phyloP scores from a whole-genome alignment of 352 stramenopile species.

The Detonula confervacea region DNA sequence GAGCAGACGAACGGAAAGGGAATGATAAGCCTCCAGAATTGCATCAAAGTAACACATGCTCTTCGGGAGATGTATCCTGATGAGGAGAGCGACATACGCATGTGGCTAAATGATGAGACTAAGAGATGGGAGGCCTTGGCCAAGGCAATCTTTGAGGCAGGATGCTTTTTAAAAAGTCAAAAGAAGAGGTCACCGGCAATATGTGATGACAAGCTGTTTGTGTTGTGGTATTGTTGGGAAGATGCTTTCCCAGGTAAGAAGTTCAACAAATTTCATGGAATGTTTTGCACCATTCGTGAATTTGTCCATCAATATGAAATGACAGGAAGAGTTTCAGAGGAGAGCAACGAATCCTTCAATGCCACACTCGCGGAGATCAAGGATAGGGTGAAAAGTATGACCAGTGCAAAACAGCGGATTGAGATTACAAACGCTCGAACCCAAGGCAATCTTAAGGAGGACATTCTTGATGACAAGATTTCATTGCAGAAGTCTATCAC shows the following conservation, averaged over 20 bases:
- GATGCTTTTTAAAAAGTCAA: slow-evolving; percentile 1
- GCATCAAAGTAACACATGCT: background rate
- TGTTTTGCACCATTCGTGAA: background rate
- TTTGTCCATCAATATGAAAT: background rate
- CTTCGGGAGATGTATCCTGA: background rate
- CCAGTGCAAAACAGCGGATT: background rate
- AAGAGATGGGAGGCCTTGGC: background rate
- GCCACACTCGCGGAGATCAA: background rate
- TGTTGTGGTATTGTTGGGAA: background rate
- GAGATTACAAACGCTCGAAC: background rate
- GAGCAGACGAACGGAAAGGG: background rate
- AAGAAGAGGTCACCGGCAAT: background rate
- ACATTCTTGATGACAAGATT: background rate
- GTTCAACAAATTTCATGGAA: slow-evolving; percentile 9
- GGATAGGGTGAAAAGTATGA: background rate
- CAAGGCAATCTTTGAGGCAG: background rate
- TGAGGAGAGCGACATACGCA: background rate
- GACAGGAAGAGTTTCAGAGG: background rate
- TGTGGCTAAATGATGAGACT: background rate
- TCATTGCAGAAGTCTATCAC: background rate
- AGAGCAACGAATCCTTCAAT: slow-evolving; percentile 8
- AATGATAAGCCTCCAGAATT: background rate
- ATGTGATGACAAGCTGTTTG: background rate
- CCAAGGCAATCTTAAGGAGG: background rate
- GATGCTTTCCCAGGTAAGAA: background rate